A percentile compares a stretch with the other conserved stretches of the same genome.
Conservation (phyloP, 805 yeast genomes). For the Cephaloascus albidus region DNA sequence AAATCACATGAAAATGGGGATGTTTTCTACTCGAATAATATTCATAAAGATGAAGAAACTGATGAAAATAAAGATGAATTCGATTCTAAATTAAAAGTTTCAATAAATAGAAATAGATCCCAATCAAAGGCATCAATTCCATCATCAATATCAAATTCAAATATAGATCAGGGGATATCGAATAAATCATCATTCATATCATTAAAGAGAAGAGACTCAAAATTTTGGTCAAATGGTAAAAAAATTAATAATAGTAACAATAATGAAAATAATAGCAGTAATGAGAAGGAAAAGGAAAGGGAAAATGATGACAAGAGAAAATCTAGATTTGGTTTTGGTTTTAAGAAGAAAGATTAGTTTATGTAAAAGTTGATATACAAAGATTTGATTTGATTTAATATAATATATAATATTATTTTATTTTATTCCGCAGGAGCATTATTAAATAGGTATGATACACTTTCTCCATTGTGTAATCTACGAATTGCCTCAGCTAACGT, state of each 20-base stretch:
- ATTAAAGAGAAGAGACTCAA: not conserved
- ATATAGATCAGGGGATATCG: not conserved
- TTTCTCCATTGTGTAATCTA: constrained; percentile 82
- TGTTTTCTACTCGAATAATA: not conserved
- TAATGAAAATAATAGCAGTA: not conserved
- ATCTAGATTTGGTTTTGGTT: not conserved
- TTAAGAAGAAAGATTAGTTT: no score
- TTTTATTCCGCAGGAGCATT: not conserved
- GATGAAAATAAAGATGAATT: no score
- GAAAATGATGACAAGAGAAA: not conserved
- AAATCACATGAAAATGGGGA: not conserved
- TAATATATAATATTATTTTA: no score
- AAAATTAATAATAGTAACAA: no score
- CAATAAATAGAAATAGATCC: not conserved
- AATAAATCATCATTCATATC: not conserved
- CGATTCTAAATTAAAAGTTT: not conserved
- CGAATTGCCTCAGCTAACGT: constrained; percentile 76
- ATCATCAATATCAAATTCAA: not conserved
- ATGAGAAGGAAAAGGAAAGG: not conserved
- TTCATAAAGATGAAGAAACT: no score
- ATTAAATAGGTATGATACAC: constrained; percentile 46
- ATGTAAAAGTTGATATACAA: no score
- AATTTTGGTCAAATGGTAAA: not conserved
- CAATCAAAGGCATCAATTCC: not conserved
- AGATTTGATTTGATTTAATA: no score